These are phyloP conservation scores for Agrostemma githago DNA, from an alignment of 148 eudicot genomes.

Conservation along the genomic window DNA sequence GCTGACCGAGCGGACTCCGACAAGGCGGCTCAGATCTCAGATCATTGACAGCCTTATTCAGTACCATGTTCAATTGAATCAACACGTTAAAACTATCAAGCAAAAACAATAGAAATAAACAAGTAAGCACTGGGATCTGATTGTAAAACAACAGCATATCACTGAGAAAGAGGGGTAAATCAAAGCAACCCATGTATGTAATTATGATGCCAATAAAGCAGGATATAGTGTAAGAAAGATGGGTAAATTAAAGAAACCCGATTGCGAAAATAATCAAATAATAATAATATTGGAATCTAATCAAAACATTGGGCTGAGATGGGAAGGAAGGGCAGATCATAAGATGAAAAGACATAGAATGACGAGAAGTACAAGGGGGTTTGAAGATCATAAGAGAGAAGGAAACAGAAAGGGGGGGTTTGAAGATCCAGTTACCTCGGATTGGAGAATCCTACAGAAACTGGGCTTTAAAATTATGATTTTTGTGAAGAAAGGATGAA, in stretches of 20 bases:
- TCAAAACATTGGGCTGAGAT: not conserved
- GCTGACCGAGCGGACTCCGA: too few relatives aligned
- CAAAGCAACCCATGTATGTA: too few relatives aligned
- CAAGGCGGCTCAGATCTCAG: too few relatives aligned
- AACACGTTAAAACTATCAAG: not conserved
- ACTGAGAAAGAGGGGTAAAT: too few relatives aligned
- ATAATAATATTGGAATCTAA: not conserved
- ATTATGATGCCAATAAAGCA: not conserved
- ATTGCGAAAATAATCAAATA: not conserved
- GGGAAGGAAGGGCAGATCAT: too few relatives aligned
- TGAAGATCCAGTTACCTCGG: slow-evolving; percentile 17
- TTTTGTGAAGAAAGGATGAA: not conserved
- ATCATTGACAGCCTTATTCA: not conserved
- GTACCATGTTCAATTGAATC: not conserved
- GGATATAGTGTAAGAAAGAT: not conserved
- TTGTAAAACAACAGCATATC: not conserved
- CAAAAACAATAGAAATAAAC: too few relatives aligned
- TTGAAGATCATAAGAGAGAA: not conserved
- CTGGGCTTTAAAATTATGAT: slow-evolving; percentile 14
- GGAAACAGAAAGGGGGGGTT: not conserved
- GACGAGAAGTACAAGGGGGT: not conserved
- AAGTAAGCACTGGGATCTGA: too few relatives aligned
- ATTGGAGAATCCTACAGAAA: not conserved
- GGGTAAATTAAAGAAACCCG: not conserved
- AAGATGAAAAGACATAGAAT: too few relatives aligned